A percentile compares a stretch with the other conserved stretches of the same genome.
phyloP scores from a whole-genome alignment of 2,329 filamentous ascomycete genomes.

The Fusarium neocosmosporiellum region DNA sequence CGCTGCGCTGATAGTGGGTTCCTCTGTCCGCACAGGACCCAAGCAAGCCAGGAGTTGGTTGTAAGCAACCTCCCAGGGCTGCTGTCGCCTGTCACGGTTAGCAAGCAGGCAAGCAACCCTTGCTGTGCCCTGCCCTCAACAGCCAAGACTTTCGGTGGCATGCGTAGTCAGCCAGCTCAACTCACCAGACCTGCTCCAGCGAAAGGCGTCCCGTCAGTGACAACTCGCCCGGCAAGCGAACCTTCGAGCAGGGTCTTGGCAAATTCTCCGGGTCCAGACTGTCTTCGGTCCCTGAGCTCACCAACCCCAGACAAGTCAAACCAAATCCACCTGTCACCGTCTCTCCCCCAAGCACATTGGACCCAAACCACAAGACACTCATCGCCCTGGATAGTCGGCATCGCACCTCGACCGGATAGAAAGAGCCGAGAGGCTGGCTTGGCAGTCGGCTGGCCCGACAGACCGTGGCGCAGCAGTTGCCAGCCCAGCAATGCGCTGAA shows the following conservation, averaged over 20 bases:
- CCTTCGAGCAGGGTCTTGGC: slow-evolving; percentile 24
- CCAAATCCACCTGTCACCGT: background rate
- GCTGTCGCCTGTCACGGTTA: background rate
- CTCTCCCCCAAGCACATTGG: slow-evolving; percentile 35
- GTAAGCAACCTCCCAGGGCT: slow-evolving; percentile 6
- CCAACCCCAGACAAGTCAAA: slow-evolving; percentile 24
- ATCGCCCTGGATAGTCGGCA: slow-evolving; percentile 36
- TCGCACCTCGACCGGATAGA: slow-evolving; percentile 43
- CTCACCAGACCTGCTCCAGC: slow-evolving; percentile 17
- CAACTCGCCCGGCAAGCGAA: slow-evolving; percentile 14
- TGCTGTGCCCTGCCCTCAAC: background rate
- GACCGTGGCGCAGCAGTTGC: slow-evolving; percentile 43
- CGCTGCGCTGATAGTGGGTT: slow-evolving; percentile 31
- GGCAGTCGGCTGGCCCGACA: slow-evolving; percentile 45
- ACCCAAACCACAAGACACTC: slow-evolving; percentile 15
- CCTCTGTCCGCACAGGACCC: slow-evolving; percentile 10
- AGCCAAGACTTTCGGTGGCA: slow-evolving; percentile 23
- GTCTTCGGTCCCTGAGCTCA: slow-evolving; percentile 21
- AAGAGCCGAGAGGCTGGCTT: slow-evolving; percentile 47
- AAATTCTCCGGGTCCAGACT: slow-evolving; percentile 26
- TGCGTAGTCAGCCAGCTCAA: slow-evolving; percentile 11
- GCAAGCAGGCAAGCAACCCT: background rate
- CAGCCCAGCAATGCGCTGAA: slow-evolving; percentile 41
- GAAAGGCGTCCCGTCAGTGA: slow-evolving; percentile 35
- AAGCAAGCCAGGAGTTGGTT: slow-evolving; percentile 1